Base-by-base conservation (phyloP, 148 eudicot species). In the Fallopia convolvulus region DNA sequence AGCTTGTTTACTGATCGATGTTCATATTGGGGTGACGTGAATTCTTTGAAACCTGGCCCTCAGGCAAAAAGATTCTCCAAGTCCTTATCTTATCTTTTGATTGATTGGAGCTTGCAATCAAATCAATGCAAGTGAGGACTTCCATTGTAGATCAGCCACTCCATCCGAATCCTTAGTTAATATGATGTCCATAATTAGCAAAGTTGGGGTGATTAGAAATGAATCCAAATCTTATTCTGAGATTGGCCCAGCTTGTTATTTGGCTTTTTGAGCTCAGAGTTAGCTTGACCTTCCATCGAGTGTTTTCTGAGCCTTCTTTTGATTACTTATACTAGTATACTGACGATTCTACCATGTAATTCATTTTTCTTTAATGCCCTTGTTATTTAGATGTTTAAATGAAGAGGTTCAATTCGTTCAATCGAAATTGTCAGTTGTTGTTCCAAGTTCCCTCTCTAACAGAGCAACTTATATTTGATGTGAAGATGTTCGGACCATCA, bases 21-120 rank as follows among this genome's bases (percentile, higher is more conserved):
- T 75, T 79, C 87, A 0, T 87, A 84, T 40, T 95, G 97, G 97
- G 94, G 91, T 9, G 97, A 92, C 84, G 78, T 95, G 20, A 86
- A 89, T 70, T 83, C 85, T 61, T 76, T 95, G 76, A 88, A 83
- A 65, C 88, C 92, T 30, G 88, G 99, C 15, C 89, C 83, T 40
- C 94, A 88, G 61, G 91, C 86, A 1, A 83, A 83, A 77, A 83
- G 82, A 79, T 83, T 95, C 58, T 84, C 75, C 2, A 88, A 86
- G 65, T 75, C 89, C 44, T 78, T 95, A 49, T 82, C 84, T 14
- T 79, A 83, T 74, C 84, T 85, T 41, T 82, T 91, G 14, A 89
- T 88, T 68, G 90, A 87, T 77, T 80, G 68, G 83, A 88, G 60
- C 55, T 81, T 84, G 58, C 83, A 87, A 68, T 88, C 97, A 10